phyloP scores from a whole-genome alignment of 768 basidiomycete species.

The Hericium coralloides region DNA sequence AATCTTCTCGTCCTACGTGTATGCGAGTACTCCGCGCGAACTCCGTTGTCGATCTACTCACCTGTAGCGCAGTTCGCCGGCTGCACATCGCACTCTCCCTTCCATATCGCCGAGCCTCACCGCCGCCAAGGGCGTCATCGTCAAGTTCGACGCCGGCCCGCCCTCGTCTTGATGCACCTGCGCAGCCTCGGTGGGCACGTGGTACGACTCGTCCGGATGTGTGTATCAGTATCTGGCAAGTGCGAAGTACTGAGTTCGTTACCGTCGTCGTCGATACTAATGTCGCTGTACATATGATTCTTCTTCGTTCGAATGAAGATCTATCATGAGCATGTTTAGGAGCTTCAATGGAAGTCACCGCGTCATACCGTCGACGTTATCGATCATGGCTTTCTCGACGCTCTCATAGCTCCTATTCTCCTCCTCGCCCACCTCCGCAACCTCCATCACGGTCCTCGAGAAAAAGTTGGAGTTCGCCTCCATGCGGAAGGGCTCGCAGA shows the following conservation, averaged over 20 bases:
- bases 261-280: constrained; percentile 81
- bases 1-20: too few species aligned
- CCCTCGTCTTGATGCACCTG: too few species aligned
- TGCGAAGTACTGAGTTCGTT: constrained; percentile 8
- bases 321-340: constrained; percentile 28
- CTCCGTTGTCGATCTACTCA: too few species aligned
- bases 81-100: too few species aligned
- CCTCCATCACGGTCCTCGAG: constrained; percentile 84
- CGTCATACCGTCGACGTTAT: constrained; percentile 71
- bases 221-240: not conserved
- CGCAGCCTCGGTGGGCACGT: constrained; percentile 70
- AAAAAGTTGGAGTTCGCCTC: constrained; percentile 94
- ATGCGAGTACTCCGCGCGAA: too few species aligned
- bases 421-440: constrained; percentile 76
- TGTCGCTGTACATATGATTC: constrained; percentile 89
- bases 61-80: too few species aligned
- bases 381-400: constrained; percentile 72
- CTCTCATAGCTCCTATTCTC: constrained; percentile 69
- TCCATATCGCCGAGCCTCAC: too few species aligned
- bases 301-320: constrained; percentile 90
- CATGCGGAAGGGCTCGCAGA: constrained; percentile 81
- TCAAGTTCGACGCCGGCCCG: too few species aligned
- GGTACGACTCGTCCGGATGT: constrained; percentile 75
- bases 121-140: too few species aligned
- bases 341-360: not conserved